A percentile compares a stretch with the other conserved stretches of the same genome.
These are phyloP conservation scores for Kurtzmaniella cleridarum DNA, from an alignment of 805 yeast species.

Conservation along the genomic window DNA sequence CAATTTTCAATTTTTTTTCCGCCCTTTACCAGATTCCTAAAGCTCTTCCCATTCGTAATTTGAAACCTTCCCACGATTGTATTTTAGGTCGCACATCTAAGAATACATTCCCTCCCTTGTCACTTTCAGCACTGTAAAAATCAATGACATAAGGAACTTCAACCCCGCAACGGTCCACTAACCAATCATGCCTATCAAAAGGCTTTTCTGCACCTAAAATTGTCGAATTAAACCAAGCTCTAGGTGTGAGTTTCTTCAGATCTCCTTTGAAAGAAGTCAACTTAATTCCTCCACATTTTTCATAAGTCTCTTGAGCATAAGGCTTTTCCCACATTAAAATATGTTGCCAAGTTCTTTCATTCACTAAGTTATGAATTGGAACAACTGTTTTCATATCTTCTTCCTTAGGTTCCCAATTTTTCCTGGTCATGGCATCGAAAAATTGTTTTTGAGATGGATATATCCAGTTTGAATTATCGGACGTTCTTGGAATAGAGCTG, in stretches of 20 bases:
- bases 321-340: conserved; percentile 76
- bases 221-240: conserved; percentile 66
- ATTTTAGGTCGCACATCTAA: conserved; percentile 92
- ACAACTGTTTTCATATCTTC: conserved; percentile 85
- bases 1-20: conserved; percentile 9
- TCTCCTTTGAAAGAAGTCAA: conserved; percentile 88
- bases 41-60: conserved; percentile 60
- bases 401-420: conserved; percentile 79
- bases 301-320: conserved; percentile 41
- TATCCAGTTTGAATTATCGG: conserved; percentile 67
- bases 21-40: conserved; percentile 39
- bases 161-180: conserved; percentile 76
- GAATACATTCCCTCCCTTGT: conserved; percentile 53
- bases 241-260: conserved; percentile 76
- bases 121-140: conserved; percentile 57
- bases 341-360: conserved; percentile 88
- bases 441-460: conserved; percentile 96
- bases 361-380: conserved; percentile 90
- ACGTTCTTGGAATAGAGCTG: conserved; percentile 78
- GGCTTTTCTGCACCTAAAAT: conserved; percentile 71
- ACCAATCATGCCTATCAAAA: conserved; percentile 97
- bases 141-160: conserved; percentile 88
- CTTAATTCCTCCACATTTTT: conserved; percentile 75
- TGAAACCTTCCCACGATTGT: conserved; percentile 74
- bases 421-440: conserved; percentile 88